phyloP scores from a whole-genome alignment of 371 early-diverging fungal species.

The Parasitella parasitica region DNA sequence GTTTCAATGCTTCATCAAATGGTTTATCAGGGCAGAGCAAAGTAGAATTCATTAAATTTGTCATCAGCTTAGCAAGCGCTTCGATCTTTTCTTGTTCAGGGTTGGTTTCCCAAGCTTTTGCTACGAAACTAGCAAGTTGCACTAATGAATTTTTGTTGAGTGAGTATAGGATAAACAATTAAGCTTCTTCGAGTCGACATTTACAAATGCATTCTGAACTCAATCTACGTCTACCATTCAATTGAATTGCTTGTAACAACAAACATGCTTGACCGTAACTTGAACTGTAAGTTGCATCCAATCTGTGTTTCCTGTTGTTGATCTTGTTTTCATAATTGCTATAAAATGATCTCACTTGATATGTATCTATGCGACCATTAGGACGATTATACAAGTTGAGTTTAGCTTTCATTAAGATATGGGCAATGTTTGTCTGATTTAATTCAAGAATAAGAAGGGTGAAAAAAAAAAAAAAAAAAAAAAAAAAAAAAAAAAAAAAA shows the following conservation, averaged over 20 bases:
- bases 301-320: constrained; percentile 8
- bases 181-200: background rate
- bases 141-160: background rate
- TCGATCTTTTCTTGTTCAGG: constrained; percentile 12
- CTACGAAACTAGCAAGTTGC: constrained; percentile 25
- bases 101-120: constrained; percentile 21
- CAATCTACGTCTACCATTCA: constrained; percentile 25
- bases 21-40: constrained; percentile 15
- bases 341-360: background rate
- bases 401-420: constrained; percentile 12
- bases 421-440: background rate
- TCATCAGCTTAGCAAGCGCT: constrained; percentile 18
- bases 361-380: background rate
- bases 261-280: constrained; percentile 29
- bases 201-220: constrained; percentile 23
- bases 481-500: background rate
- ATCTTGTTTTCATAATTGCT: background rate
- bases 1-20: constrained; percentile 24
- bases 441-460: background rate
- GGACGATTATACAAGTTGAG: constrained; percentile 10
- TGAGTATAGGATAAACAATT: background rate
- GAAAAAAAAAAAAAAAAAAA: background rate
- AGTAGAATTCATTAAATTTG: constrained; percentile 20
- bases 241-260: constrained; percentile 29
- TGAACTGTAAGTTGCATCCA: constrained; percentile 10